These are phyloP conservation scores for Cercophora samala DNA, from an alignment of 495 filamentous ascomycete species.

Conservation along the genomic window DNA sequence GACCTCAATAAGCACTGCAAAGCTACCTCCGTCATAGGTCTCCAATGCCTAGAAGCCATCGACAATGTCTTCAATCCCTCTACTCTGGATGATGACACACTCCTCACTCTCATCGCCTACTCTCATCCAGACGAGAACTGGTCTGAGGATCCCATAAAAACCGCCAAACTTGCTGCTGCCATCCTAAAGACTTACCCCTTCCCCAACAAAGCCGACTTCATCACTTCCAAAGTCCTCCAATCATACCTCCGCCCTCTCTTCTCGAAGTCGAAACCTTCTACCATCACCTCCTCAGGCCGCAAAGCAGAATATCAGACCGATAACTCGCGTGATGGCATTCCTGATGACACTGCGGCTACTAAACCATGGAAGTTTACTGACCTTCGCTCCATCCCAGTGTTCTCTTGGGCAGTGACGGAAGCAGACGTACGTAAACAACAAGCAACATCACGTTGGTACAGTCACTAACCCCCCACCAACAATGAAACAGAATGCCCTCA, in stretches of 20 bases:
- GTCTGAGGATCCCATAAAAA: slow-evolving; percentile 40
- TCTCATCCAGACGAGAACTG: slow-evolving; percentile 53
- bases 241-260: slow-evolving; percentile 65
- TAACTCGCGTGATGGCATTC: slow-evolving; percentile 35
- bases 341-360: slow-evolving; percentile 49
- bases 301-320: slow-evolving; percentile 52
- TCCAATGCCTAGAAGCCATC: slow-evolving; percentile 19
- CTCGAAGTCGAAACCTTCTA: slow-evolving; percentile 57
- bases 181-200: slow-evolving; percentile 44
- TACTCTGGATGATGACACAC: slow-evolving; percentile 17
- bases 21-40: slow-evolving; percentile 11
- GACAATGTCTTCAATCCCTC: not conserved
- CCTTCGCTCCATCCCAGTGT: slow-evolving; percentile 57
- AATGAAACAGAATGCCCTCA: slow-evolving; percentile 18
- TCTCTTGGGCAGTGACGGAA: slow-evolving; percentile 61
- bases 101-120: slow-evolving; percentile 44
- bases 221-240: slow-evolving; percentile 55
- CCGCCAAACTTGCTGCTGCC: slow-evolving; percentile 30
- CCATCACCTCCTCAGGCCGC: slow-evolving; percentile 60
- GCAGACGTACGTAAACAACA: slow-evolving; percentile 40
- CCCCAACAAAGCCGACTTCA: slow-evolving; percentile 29
- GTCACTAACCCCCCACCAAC: not conserved
- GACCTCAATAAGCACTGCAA: slow-evolving; percentile 5
- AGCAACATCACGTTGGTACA: no score
- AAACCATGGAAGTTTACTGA: slow-evolving; percentile 75